A percentile compares a stretch with the other conserved stretches of the same genome.
phyloP scores from a whole-genome alignment of 2,329 filamentous ascomycete genomes.

The Calycina herbarum region DNA sequence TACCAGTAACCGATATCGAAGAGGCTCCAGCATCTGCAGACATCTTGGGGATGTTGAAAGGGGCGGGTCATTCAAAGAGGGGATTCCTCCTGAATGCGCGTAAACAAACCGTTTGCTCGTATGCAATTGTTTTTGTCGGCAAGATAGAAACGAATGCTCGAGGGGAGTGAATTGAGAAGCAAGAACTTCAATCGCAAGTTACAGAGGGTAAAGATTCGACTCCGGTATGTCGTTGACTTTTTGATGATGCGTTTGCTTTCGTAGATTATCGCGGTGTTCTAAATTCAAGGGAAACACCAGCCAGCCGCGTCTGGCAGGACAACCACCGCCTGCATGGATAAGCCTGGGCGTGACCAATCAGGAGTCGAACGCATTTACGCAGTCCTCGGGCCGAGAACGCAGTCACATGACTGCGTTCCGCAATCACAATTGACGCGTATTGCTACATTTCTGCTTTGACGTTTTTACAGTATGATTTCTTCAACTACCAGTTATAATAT shows the following conservation, averaged over 20 bases:
- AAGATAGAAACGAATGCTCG: not conserved
- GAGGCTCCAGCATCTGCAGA: conserved; percentile 35
- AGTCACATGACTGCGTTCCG: no score
- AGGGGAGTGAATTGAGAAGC: not conserved
- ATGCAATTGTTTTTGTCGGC: not conserved
- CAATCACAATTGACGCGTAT: no score
- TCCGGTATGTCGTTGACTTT: conserved; percentile 12
- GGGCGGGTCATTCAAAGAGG: conserved; percentile 9
- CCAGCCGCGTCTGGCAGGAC: no score
- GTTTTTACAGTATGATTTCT: no score
- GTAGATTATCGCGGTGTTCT: not conserved
- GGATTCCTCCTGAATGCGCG: conserved; percentile 2
- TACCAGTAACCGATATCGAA: conserved; percentile 41
- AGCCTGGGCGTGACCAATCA: no score
- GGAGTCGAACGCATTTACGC: no score
- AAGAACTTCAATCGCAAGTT: not conserved
- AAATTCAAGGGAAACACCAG: not conserved
- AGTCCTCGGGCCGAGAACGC: no score
- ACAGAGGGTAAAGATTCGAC: conserved; percentile 6
- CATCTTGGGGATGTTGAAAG: conserved; percentile 26
- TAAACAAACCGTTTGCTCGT: conserved; percentile 14
- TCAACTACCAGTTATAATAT: no score
- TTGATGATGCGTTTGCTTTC: conserved; percentile 1
- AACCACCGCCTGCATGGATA: no score
- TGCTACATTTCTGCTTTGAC: no score